Evolutionary conservation across 148 eudicot genomes (phyloP), one percentile per base, ranked within the genome.

Genomic region (Heliosperma pusillum): DNA sequence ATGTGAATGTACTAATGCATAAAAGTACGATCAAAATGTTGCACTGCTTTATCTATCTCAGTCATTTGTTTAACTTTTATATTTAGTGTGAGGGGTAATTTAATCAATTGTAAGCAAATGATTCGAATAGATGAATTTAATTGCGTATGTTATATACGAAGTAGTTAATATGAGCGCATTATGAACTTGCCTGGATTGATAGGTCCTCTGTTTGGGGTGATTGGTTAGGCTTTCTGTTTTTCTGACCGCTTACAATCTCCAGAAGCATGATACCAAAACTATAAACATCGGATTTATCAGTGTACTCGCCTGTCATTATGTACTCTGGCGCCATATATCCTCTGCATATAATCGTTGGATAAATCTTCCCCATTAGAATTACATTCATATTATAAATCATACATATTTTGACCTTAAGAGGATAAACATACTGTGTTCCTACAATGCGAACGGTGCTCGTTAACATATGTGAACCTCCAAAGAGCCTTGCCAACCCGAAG

Each of bases 401-500:
- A 50, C 11, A 50, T 50, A 11, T 50, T 11, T 11, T 13, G 25
- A 10, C 42, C 42, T 10, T 55, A 2, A 10, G 36, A 22, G 5
- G 33, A 24, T 17, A 66, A 26, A 7, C 79, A 30, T 77, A 77
- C 79, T 66, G 27, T 60, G 79, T 77, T 60, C 79, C 79, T 6
- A 77, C 36, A 24, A 69, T 59, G 71, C 75, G 26, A 55, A 87
- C 87, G 20, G 97, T 91, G 85, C 82, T 86, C 11, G 82, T 85
- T 61, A 79, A 87, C 64, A 79, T 77, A 77, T 85, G 79, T 63
- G 89, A 83, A 40, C 78, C 74, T 60, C 79, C 90, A 76, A 89
- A 86, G 26, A 74, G 75, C 71, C 86, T 83, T 64, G 87, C 92
- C 33, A 85, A 83, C 13, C 94, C 94, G 61, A 92, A 92, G 79